phyloP scores from a whole-genome alignment of 192 early-diverging fungal species.

The Piromyces sp. region DNA sequence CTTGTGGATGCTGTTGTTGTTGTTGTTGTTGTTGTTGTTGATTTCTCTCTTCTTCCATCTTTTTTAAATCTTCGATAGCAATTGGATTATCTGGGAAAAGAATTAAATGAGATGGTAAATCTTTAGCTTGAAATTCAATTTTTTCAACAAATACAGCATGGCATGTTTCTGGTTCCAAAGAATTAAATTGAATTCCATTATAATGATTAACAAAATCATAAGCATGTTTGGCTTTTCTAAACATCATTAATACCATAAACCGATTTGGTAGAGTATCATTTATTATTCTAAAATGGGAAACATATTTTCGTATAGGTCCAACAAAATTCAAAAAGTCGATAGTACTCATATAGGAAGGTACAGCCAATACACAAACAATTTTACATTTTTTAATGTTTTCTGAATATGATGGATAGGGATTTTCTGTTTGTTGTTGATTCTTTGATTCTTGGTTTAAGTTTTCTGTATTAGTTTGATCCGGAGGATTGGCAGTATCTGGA shows the following conservation, averaged over 20 bases:
- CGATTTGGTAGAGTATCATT: conserved; percentile 47
- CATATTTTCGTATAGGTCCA: conserved; percentile 40
- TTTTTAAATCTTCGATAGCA: conserved; percentile 1
- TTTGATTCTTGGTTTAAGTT: too few species aligned
- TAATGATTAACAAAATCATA: conserved; percentile 52
- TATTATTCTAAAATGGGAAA: conserved; percentile 60
- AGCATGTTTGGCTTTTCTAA: conserved; percentile 38
- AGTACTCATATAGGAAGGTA: conserved; percentile 75
- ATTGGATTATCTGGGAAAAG: conserved; percentile 30
- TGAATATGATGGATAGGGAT: neutral
- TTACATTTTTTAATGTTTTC: neutral
- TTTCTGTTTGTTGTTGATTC: too few species aligned
- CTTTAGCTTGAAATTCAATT: conserved; percentile 41
- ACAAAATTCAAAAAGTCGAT: conserved; percentile 79
- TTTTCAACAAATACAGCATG: conserved; percentile 61
- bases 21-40: neutral
- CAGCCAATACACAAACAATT: conserved; percentile 58
- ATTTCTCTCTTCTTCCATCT: neutral
- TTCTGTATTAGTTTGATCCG: neutral
- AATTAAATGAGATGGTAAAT: conserved; percentile 41
- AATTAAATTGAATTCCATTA: conserved; percentile 72
- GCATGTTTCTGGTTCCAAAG: conserved; percentile 47
- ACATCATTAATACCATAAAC: conserved; percentile 74
- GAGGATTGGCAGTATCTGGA: neutral
- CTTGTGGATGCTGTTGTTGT: neutral